Evolutionary conservation across 2,329 filamentous ascomycete species (phyloP).

Genomic region (Alternaria angustiovoidea): DNA sequence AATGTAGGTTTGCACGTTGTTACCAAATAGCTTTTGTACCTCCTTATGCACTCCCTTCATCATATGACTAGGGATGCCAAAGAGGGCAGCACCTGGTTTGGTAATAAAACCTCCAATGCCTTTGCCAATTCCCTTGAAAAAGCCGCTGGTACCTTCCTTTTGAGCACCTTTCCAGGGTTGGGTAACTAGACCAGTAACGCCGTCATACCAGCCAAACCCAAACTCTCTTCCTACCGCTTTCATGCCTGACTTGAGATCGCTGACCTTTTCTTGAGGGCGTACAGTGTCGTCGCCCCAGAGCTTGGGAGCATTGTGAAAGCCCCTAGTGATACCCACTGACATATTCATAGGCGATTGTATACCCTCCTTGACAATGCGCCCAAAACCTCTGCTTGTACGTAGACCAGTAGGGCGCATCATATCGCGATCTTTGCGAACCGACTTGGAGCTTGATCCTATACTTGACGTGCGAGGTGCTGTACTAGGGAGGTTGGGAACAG

Average conservation of each 20-base stretch:
- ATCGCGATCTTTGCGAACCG: conserved; percentile 20
- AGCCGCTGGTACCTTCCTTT: conserved; percentile 31
- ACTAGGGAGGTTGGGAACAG: background rate
- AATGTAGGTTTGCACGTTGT: conserved; percentile 21
- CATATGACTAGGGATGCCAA: conserved; percentile 26
- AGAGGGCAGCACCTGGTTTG: conserved; percentile 31
- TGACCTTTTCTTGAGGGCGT: conserved; percentile 26
- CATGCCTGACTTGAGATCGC: conserved; percentile 27
- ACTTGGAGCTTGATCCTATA: background rate
- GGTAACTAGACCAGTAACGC: conserved; percentile 30
- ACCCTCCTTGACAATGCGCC: conserved; percentile 13
- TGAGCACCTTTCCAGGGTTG: conserved; percentile 31
- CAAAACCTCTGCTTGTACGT: conserved; percentile 23
- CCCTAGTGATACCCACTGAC: conserved; percentile 25
- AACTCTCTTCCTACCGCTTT: conserved; percentile 32
- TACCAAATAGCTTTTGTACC: conserved; percentile 23
- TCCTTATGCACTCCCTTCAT: conserved; percentile 29
- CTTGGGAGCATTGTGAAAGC: conserved; percentile 33
- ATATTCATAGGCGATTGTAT: conserved; percentile 26
- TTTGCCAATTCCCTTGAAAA: conserved; percentile 37
- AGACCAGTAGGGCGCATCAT: conserved; percentile 31
- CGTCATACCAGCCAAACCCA: conserved; percentile 34
- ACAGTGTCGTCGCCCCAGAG: conserved; percentile 35
- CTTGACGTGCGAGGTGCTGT: background rate
- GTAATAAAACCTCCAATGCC: conserved; percentile 33